Percentiles rank a stretch among this genome's conserved stretches.
phyloP scores from a whole-genome alignment of 2,329 filamentous ascomycete species.

The Tolypocladium endophyticum region DNA sequence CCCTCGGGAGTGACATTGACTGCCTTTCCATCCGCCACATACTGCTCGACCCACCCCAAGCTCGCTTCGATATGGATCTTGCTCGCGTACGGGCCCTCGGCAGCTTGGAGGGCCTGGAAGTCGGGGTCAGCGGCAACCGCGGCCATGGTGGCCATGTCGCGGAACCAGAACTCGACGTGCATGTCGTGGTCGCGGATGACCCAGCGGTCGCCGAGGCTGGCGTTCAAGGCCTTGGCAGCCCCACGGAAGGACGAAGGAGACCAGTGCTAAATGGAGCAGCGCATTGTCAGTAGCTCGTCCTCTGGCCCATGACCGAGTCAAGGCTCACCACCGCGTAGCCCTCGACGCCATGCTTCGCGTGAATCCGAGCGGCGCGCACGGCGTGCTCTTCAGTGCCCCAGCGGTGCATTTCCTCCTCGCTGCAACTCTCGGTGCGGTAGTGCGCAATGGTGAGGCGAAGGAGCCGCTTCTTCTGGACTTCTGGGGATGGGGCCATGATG shows the following conservation, averaged over 20 bases:
- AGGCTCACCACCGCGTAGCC: background rate
- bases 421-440: background rate
- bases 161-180: conserved; percentile 1
- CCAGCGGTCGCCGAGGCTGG: background rate
- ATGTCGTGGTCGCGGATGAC: conserved; percentile 1
- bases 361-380: background rate
- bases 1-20: background rate
- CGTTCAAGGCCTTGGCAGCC: background rate
- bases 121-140: background rate
- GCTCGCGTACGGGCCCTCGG: background rate
- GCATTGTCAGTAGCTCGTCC: background rate
- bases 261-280: background rate
- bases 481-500: background rate
- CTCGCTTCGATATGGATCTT: background rate
- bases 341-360: background rate
- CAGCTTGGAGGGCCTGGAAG: conserved; percentile 2
- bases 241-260: background rate
- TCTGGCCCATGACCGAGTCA: background rate
- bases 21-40: conserved; percentile 1
- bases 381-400: background rate
- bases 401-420: background rate
- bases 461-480: background rate
- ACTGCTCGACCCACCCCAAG: conserved; percentile 1
- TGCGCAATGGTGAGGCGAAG: background rate
- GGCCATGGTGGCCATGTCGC: conserved; percentile 1